A percentile compares a stretch with the other conserved stretches of the same genome.
Evolutionary conservation across 202 grass and related monocot species (phyloP).

Genomic region (Elaeis oleifera): DNA sequence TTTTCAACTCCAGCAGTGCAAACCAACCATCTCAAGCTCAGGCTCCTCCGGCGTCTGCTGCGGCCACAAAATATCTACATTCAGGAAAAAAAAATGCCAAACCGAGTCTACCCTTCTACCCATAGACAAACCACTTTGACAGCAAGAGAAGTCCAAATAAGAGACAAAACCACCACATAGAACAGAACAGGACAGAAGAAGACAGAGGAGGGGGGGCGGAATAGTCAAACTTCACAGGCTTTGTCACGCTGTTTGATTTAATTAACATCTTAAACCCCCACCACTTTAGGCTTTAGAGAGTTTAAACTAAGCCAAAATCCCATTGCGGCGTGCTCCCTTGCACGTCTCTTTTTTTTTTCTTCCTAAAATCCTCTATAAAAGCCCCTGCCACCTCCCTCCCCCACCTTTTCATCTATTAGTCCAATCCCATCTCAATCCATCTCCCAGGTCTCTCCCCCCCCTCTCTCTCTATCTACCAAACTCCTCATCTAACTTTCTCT

Average conservation of each 20-base stretch:
- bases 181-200: too few species aligned
- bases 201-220: too few species aligned
- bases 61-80: neutral
- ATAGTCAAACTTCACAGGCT: too few species aligned
- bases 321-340: conserved; percentile 64
- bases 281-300: conserved; percentile 60
- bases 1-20: conserved; percentile 42
- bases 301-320: conserved; percentile 40
- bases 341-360: conserved; percentile 25
- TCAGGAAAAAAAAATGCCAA: too few species aligned
- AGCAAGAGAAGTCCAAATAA: too few species aligned
- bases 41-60: too few species aligned
- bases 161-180: too few species aligned
- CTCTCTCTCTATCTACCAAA: conserved; percentile 2
- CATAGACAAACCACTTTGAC: too few species aligned
- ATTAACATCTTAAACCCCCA: conserved; percentile 5
- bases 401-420: conserved; percentile 36
- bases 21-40: conserved; percentile 25
- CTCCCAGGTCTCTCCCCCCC: conserved; percentile 1
- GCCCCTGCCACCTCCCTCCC: conserved; percentile 25
- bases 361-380: conserved; percentile 29
- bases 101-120: too few species aligned
- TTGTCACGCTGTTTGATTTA: too few species aligned
- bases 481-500: neutral
- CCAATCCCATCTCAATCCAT: neutral